Conservation (phyloP, 2,329 filamentous ascomycete species). For the Aureobasidium musti region DNA sequence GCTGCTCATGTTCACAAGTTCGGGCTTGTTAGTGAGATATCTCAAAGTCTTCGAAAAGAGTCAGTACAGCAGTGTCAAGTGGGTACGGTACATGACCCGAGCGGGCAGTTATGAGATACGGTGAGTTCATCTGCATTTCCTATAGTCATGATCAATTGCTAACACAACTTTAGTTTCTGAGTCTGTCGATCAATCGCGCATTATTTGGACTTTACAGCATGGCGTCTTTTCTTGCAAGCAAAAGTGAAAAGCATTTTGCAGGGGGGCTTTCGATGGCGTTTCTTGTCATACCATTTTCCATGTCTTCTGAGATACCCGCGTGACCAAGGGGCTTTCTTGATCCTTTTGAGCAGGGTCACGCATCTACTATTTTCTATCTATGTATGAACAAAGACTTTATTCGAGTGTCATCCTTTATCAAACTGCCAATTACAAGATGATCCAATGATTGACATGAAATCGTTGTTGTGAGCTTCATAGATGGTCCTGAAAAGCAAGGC, state of each 20-base stretch:
- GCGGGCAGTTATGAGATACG: slow-evolving; percentile 97
- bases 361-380: slow-evolving; percentile 2
- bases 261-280: slow-evolving; percentile 9
- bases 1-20: slow-evolving; percentile 97
- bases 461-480: too few species aligned
- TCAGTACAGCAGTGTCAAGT: slow-evolving; percentile 98
- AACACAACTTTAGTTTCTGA: slow-evolving; percentile 2
- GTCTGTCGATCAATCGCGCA: neutral
- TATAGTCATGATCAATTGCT: neutral
- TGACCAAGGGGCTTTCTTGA: slow-evolving; percentile 17
- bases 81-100: slow-evolving; percentile 98
- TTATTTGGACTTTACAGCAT: slow-evolving; percentile 1
- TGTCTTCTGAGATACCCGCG: slow-evolving; percentile 27
- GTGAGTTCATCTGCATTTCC: slow-evolving; percentile 48
- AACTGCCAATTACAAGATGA: neutral
- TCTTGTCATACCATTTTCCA: neutral
- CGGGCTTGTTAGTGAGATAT: slow-evolving; percentile 86
- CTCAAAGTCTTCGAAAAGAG: slow-evolving; percentile 99
- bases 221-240: slow-evolving; percentile 22
- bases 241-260: slow-evolving; percentile 5
- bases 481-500: too few species aligned
- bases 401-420: neutral
- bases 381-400: neutral
- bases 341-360: slow-evolving; percentile 18
- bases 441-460: too few species aligned